A percentile compares a stretch with the other conserved stretches of the same genome.
phyloP scores from a whole-genome alignment of 2,329 filamentous ascomycete genomes.

The Phoma sp. region DNA sequence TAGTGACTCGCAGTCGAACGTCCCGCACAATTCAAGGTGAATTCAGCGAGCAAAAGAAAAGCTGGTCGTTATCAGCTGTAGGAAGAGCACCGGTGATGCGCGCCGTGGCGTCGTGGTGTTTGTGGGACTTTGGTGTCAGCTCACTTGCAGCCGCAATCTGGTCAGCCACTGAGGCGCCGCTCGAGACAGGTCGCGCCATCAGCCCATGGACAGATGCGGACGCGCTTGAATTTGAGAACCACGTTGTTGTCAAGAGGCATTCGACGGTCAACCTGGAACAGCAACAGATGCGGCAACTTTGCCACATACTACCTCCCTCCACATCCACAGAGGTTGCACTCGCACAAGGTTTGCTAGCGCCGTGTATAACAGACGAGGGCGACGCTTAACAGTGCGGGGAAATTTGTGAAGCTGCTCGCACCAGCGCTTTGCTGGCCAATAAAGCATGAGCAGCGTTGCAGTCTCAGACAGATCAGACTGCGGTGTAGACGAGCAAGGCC shows the following conservation, averaged over 20 bases:
- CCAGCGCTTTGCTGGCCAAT: constrained; percentile 25
- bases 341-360: constrained; percentile 30
- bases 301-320: neutral
- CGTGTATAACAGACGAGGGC: constrained; percentile 19
- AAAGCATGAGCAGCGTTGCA: constrained; percentile 9
- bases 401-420: constrained; percentile 26
- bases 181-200: constrained; percentile 9
- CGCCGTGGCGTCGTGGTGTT: constrained; percentile 8
- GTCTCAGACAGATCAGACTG: neutral
- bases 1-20: neutral
- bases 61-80: constrained; percentile 1
- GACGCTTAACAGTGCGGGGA: constrained; percentile 41
- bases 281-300: constrained; percentile 9
- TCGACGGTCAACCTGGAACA: constrained; percentile 3
- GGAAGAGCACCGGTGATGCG: constrained; percentile 14
- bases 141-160: constrained; percentile 11
- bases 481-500: constrained; percentile 1
- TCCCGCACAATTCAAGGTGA: neutral
- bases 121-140: constrained; percentile 19
- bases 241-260: neutral
- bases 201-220: constrained; percentile 11
- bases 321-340: constrained; percentile 5
- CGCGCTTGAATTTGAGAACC: constrained; percentile 15
- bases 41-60: neutral
- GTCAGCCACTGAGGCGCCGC: constrained; percentile 23